A percentile compares a stretch with the other conserved stretches of the same genome.
Evolutionary conservation across 2,329 filamentous ascomycete species (phyloP).

Genomic region (Fusarium pseudoanthophilum): DNA sequence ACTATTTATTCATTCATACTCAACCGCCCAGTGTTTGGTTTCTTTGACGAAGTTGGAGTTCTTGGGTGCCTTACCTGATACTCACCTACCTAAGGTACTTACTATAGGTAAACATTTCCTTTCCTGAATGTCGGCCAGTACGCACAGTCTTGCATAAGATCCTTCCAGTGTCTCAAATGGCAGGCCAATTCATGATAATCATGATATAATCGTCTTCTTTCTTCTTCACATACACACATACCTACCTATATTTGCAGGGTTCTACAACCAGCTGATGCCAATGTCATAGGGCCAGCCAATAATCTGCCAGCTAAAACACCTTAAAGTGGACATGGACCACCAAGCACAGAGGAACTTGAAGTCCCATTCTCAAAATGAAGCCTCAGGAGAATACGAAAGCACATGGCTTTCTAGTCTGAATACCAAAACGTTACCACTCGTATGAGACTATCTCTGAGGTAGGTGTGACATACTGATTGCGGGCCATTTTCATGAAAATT

Average conservation of each 20-base stretch:
- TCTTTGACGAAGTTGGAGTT: neutral
- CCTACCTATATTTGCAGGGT: slow-evolving; percentile 10
- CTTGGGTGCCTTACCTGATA: neutral
- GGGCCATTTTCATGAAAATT: neutral
- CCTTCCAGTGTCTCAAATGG: neutral
- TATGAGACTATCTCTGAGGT: neutral
- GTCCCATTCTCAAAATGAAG: neutral
- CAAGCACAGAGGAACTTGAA: neutral
- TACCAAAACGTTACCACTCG: neutral
- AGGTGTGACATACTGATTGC: neutral
- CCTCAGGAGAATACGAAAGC: neutral
- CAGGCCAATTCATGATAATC: slow-evolving; percentile 16
- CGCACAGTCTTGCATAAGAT: neutral
- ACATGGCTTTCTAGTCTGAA: neutral
- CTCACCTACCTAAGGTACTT: neutral
- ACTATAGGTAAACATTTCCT: neutral
- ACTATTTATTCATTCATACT: neutral
- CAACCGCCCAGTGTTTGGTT: neutral
- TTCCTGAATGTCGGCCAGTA: neutral
- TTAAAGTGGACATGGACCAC: slow-evolving; percentile 14
- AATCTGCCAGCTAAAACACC: neutral
- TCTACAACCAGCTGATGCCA: slow-evolving; percentile 22
- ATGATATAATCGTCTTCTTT: slow-evolving; percentile 1
- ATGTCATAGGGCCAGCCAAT: slow-evolving; percentile 38
- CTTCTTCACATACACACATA: neutral